Conservation (phyloP, 2,329 filamentous ascomycete genomes). For the Colletotrichum limetticola region DNA sequence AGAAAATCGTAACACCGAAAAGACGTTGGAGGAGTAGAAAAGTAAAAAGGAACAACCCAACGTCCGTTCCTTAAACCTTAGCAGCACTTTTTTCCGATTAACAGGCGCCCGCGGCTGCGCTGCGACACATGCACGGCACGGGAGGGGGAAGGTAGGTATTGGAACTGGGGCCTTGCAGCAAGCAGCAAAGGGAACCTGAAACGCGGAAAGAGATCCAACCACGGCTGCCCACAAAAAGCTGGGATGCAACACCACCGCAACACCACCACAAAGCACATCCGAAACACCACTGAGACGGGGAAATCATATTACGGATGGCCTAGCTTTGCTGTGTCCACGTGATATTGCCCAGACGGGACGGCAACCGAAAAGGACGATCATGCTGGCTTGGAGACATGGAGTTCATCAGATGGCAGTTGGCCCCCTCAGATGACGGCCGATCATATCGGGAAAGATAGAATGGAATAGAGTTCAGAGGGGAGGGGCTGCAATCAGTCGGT, state of each 20-base stretch:
- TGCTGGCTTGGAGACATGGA: neutral
- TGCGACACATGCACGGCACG: neutral
- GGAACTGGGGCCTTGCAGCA: neutral
- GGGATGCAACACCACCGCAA: slow-evolving; percentile 25
- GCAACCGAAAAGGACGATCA: neutral
- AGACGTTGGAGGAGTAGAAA: neutral
- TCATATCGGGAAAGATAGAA: slow-evolving; percentile 7
- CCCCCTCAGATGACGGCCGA: slow-evolving; percentile 4
- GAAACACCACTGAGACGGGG: slow-evolving; percentile 34
- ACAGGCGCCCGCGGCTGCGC: neutral
- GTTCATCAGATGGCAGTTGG: slow-evolving; percentile 28
- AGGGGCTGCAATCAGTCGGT: neutral
- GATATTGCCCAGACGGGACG: slow-evolving; percentile 24
- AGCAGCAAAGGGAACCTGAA: slow-evolving; percentile 14
- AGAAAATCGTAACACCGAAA: neutral
- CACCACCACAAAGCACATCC: slow-evolving; percentile 15
- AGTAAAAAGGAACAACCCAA: slow-evolving; percentile 3
- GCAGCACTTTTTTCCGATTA: neutral
- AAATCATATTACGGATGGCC: neutral
- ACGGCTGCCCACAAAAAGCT: slow-evolving; percentile 21
- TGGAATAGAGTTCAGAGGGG: slow-evolving; percentile 1
- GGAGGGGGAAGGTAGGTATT: neutral
- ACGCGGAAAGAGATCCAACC: slow-evolving; percentile 6
- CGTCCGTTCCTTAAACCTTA: neutral
- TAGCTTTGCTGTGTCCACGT: slow-evolving; percentile 17